phyloP scores from a whole-genome alignment of 2,329 filamentous ascomycete species.

The Tricladium varicosporioides region DNA sequence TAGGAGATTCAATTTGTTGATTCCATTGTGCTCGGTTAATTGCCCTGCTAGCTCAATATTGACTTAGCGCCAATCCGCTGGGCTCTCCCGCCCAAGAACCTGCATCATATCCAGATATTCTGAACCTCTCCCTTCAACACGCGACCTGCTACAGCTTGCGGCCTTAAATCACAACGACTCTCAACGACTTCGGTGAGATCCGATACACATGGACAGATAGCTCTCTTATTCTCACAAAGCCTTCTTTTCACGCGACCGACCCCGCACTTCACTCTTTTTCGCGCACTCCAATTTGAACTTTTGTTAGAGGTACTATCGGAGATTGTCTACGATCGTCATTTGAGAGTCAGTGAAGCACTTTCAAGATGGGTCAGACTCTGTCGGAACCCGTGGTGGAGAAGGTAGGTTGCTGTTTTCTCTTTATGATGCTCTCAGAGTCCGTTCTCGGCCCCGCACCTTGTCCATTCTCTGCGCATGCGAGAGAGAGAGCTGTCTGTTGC shows the following conservation, averaged over 20 bases:
- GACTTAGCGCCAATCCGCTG: background rate
- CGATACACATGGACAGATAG: slow-evolving; percentile 26
- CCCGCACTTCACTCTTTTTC: slow-evolving; percentile 27
- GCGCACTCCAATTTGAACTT: slow-evolving; percentile 18
- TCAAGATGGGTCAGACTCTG: slow-evolving; percentile 92
- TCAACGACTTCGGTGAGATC: background rate
- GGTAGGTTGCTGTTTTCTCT: slow-evolving; percentile 56
- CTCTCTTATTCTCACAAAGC: slow-evolving; percentile 8
- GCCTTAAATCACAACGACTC: slow-evolving; percentile 5
- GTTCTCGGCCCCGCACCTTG: background rate
- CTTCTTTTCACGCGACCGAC: slow-evolving; percentile 20
- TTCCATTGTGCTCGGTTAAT: background rate
- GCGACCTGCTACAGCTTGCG: slow-evolving; percentile 10
- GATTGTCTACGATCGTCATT: slow-evolving; percentile 24
- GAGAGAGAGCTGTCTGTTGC: background rate
- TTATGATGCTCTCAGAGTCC: background rate
- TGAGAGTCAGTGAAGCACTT: slow-evolving; percentile 24
- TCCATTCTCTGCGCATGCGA: background rate
- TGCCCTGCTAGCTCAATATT: background rate
- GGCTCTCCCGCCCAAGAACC: background rate
- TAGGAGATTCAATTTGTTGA: background rate
- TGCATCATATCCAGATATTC: background rate
- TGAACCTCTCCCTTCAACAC: slow-evolving; percentile 1
- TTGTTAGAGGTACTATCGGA: slow-evolving; percentile 2
- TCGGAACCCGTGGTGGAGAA: slow-evolving; percentile 99